A percentile compares a stretch with the other conserved stretches of the same genome.
These are phyloP conservation scores for Cantharellus anzutake DNA, from an alignment of 768 basidiomycete species.

Conservation along the genomic window DNA sequence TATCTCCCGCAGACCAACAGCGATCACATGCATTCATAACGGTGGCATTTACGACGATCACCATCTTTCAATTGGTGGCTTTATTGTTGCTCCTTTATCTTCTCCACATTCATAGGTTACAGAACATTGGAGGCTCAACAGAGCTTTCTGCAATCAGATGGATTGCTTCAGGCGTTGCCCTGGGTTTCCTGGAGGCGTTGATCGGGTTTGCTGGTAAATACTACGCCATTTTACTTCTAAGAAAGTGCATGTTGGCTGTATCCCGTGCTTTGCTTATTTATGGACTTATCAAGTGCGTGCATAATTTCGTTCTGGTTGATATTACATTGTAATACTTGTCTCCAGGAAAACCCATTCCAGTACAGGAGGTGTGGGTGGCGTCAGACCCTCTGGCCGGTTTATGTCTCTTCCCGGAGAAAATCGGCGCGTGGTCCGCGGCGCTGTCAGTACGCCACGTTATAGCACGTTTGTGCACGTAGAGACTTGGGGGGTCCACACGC, in stretches of 20 bases:
- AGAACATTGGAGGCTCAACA: not conserved
- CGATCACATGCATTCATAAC: not conserved
- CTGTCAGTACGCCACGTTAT: not conserved
- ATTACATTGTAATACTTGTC: too few relatives aligned
- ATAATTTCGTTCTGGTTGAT: too few relatives aligned
- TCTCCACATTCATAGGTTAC: not conserved
- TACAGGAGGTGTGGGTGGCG: too few relatives aligned
- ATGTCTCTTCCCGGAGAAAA: too few relatives aligned
- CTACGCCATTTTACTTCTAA: not conserved
- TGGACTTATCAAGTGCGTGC: not conserved
- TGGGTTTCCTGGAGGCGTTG: not conserved
- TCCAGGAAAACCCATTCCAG: too few relatives aligned
- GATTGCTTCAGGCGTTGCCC: not conserved
- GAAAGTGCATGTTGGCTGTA: not conserved
- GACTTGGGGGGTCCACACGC: not conserved
- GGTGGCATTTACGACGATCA: not conserved
- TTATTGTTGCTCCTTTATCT: not conserved
- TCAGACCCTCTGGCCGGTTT: too few relatives aligned
- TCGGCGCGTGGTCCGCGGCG: too few relatives aligned
- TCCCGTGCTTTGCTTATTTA: not conserved
- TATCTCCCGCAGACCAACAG: not conserved
- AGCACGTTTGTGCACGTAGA: not conserved
- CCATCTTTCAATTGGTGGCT: not conserved
- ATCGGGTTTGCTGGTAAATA: not conserved
- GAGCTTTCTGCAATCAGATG: not conserved